These are phyloP conservation scores for Noccaea caerulescens DNA, from an alignment of 345 rosid genomes.

Conservation along the genomic window DNA sequence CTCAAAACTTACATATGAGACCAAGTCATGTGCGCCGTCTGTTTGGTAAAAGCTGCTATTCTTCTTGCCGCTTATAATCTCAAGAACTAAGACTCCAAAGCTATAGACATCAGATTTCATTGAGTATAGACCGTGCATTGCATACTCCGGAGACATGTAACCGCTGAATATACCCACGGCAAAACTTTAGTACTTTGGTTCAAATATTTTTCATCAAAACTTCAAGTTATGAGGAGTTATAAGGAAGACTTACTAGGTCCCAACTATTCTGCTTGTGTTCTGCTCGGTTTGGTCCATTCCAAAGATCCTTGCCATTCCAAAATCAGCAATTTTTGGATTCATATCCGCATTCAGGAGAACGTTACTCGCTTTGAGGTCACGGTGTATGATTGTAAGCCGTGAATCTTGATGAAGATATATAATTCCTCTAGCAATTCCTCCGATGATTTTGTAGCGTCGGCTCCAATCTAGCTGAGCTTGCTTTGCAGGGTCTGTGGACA, in stretches of 20 bases:
- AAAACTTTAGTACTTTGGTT: background rate
- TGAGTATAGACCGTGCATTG: conserved; percentile 24
- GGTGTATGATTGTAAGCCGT: conserved; percentile 60
- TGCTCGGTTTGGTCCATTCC: conserved; percentile 39
- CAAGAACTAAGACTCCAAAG: conserved; percentile 35
- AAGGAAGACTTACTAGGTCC: conserved; percentile 56
- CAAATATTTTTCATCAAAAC: background rate
- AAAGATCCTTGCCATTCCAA: conserved; percentile 61
- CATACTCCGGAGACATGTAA: conserved; percentile 39
- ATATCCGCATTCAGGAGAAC: conserved; percentile 54
- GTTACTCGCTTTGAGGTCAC: conserved; percentile 66
- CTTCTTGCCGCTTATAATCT: conserved; percentile 30
- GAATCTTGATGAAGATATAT: conserved; percentile 52
- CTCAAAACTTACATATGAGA: conserved; percentile 21
- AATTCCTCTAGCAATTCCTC: conserved; percentile 56
- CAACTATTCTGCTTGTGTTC: conserved; percentile 53
- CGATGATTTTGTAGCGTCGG: conserved; percentile 47
- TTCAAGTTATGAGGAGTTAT: background rate
- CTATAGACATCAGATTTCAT: conserved; percentile 38
- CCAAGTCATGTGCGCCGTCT: background rate
- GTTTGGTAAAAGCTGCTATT: conserved; percentile 23
- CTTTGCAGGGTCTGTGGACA: conserved; percentile 43
- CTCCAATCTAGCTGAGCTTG: conserved; percentile 52
- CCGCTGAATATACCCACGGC: background rate
- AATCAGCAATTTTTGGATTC: conserved; percentile 69